Conservation (phyloP, 768 basidiomycete species). For the Lactarius indigo region DNA sequence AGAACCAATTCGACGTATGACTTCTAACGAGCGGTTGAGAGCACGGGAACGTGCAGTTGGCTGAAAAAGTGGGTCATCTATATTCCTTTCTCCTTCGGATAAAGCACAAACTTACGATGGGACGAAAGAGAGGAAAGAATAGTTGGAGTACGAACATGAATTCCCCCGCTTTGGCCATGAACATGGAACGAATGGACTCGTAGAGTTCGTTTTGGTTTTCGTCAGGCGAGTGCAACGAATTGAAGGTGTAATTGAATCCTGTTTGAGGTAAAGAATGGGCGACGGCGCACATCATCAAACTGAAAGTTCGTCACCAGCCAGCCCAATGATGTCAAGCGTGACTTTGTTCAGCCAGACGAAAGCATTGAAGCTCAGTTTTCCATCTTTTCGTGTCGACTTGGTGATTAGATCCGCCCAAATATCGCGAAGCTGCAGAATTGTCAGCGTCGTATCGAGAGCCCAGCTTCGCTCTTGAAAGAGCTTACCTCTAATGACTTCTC, state of each 20-base stretch:
- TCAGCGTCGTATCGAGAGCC: no score
- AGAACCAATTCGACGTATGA: conserved; percentile 49
- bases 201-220: conserved; percentile 33
- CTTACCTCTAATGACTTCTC: conserved; percentile 27
- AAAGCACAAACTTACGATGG: conserved; percentile 35
- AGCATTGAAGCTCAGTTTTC: conserved; percentile 17
- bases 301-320: conserved; percentile 21
- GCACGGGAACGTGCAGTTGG: conserved; percentile 25
- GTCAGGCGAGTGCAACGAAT: conserved; percentile 29
- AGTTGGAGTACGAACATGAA: conserved; percentile 35
- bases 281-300: neutral
- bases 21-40: conserved; percentile 33
- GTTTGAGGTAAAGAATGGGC: neutral
- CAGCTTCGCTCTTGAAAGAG: neutral
- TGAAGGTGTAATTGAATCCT: conserved; percentile 42
- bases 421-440: conserved; percentile 30
- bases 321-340: conserved; percentile 30
- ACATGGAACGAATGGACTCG: conserved; percentile 35
- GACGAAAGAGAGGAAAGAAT: conserved; percentile 37
- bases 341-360: conserved; percentile 25
- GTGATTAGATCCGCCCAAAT: conserved; percentile 27
- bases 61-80: conserved; percentile 22
- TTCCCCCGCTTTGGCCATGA: conserved; percentile 21
- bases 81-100: neutral
- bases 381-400: conserved; percentile 16